Percentiles rank a stretch among this genome's conserved stretches.
Conservation (phyloP, 352 stramenopile genomes). For the Globisporangium barbulae region DNA sequence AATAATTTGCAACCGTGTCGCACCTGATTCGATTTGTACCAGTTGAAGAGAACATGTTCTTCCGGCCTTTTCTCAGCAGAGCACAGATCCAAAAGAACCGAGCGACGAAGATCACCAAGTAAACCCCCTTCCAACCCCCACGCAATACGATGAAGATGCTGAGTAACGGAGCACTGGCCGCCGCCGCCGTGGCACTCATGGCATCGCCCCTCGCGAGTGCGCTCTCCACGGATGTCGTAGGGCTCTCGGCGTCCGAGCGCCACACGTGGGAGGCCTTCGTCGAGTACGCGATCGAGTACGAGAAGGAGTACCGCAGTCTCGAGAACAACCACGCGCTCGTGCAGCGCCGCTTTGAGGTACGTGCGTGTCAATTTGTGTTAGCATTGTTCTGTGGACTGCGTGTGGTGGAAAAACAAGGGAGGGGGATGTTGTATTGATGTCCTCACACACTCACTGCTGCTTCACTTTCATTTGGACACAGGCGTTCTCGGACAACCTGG, state of each 20-base stretch:
- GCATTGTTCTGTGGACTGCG: background rate
- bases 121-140: background rate
- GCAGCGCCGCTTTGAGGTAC: slow-evolving; percentile 31
- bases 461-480: slow-evolving; percentile 1
- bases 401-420: background rate
- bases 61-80: background rate
- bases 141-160: slow-evolving; percentile 13
- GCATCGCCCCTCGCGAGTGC: slow-evolving; percentile 6
- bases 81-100: slow-evolving; percentile 9
- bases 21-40: slow-evolving; percentile 2
- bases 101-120: background rate
- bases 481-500: slow-evolving; percentile 45
- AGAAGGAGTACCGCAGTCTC: slow-evolving; percentile 42
- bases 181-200: slow-evolving; percentile 2
- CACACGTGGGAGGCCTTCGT: slow-evolving; percentile 45
- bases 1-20: slow-evolving; percentile 1
- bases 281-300: slow-evolving; percentile 50
- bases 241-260: slow-evolving; percentile 20
- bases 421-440: background rate
- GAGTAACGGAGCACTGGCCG: slow-evolving; percentile 1
- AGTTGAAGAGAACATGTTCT: slow-evolving; percentile 6
- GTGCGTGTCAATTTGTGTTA: background rate
- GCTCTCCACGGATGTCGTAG: slow-evolving; percentile 10
- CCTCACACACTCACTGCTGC: background rate
- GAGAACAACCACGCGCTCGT: slow-evolving; percentile 39